Evolutionary conservation across 768 basidiomycete species (phyloP).

Genomic region (Hebeloma cylindrosporum): DNA sequence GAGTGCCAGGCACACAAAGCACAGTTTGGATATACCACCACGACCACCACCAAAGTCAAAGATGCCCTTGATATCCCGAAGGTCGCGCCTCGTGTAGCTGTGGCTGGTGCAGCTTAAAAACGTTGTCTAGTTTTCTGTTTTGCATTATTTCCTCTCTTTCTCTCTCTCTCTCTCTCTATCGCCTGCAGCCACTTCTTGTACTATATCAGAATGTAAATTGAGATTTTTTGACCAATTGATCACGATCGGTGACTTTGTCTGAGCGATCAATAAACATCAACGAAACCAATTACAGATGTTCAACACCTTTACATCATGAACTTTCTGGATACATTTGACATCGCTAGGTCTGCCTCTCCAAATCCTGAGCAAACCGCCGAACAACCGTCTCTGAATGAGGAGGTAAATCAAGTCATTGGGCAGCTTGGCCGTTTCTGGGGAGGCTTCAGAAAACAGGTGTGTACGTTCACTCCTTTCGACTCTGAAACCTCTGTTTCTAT

Average conservation of each 20-base stretch:
- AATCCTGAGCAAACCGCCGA: constrained; percentile 45
- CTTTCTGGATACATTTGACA: constrained; percentile 70
- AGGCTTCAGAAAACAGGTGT: constrained; percentile 84
- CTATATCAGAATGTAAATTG: too few relatives aligned
- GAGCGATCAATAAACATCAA: too few relatives aligned
- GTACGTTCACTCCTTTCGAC: constrained; percentile 26
- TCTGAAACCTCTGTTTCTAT: neutral
- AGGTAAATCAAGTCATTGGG: constrained; percentile 87
- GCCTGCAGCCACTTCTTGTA: neutral
- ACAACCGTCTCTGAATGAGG: constrained; percentile 71
- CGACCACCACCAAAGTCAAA: constrained; percentile 19
- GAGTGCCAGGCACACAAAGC: constrained; percentile 70
- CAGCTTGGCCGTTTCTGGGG: constrained; percentile 89
- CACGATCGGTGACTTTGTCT: neutral
- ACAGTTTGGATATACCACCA: constrained; percentile 22
- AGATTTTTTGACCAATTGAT: too few relatives aligned
- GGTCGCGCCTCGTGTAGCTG: constrained; percentile 25
- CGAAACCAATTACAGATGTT: neutral
- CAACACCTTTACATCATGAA: constrained; percentile 52
- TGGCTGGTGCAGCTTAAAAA: constrained; percentile 29
- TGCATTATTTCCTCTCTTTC: neutral
- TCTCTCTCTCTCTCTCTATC: neutral
- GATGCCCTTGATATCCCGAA: constrained; percentile 23
- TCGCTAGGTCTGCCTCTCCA: constrained; percentile 46
- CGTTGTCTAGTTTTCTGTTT: constrained; percentile 2